A percentile compares a stretch with the other conserved stretches of the same genome.
Conservation (phyloP, 1,284 basidiomycete genomes). For the Hemileia vastatrix region DNA sequence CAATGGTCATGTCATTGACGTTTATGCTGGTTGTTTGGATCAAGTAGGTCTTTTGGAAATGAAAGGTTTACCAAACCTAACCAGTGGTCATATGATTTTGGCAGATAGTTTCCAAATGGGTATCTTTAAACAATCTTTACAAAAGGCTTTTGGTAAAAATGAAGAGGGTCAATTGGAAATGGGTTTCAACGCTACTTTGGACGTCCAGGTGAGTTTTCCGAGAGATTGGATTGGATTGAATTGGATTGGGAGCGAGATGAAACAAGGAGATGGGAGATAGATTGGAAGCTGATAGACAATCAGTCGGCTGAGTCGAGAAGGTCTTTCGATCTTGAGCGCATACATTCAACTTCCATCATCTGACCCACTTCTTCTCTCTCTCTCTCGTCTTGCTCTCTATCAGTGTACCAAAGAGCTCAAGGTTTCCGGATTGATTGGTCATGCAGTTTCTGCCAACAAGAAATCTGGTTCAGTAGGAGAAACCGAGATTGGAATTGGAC, state of each 20-base stretch:
- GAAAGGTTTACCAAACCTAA: slow-evolving; percentile 41
- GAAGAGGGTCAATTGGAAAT: slow-evolving; percentile 41
- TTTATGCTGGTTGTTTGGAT: slow-evolving; percentile 44
- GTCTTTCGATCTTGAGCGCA: slow-evolving; percentile 33
- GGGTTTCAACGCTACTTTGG: slow-evolving; percentile 45
- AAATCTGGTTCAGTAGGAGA: slow-evolving; percentile 43
- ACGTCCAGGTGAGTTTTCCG: slow-evolving; percentile 32
- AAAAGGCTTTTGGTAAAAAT: slow-evolving; percentile 44
- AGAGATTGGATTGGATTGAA: background rate
- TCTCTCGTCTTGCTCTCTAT: background rate
- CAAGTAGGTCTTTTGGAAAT: slow-evolving; percentile 45
- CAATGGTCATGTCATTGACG: slow-evolving; percentile 43
- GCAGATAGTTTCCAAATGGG: slow-evolving; percentile 45
- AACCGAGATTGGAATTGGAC: slow-evolving; percentile 45
- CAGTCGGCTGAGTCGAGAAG: slow-evolving; percentile 43
- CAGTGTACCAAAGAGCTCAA: slow-evolving; percentile 44
- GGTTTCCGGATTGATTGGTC: slow-evolving; percentile 44
- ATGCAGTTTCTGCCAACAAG: slow-evolving; percentile 41
- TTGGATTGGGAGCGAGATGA: background rate
- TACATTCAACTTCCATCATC: background rate
- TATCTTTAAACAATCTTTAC: slow-evolving; percentile 44
- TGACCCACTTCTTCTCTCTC: background rate
- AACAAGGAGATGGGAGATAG: background rate
- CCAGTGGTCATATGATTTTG: slow-evolving; percentile 44
- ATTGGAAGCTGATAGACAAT: slow-evolving; percentile 39